Base-by-base conservation (phyloP, 1,139 yeast species). In the Pichia kudriavzevii region DNA sequence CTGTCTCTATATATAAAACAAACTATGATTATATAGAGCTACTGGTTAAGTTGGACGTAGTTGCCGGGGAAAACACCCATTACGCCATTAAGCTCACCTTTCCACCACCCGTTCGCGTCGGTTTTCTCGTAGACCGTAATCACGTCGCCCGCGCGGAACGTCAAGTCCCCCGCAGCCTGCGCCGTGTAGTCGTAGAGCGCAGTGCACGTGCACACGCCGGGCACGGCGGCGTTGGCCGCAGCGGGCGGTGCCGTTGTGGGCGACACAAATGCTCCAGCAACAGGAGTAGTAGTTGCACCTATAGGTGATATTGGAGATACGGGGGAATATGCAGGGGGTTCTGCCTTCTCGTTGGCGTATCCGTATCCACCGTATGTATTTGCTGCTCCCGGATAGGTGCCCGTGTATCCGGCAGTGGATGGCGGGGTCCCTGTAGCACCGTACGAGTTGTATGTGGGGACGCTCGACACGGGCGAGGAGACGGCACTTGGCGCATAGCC, bases 81-180 rank as follows among this genome's bases (percentile, higher is more conserved):
- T 43, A 69, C 79, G 9, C 96, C 96, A 50, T 87, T 84, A 48
- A 73, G 65, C 36, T 69, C 65, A n/a, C 98, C 98, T 1, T 95
- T 84, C 98, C 98, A 91, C 98, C 98, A 91, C 4, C 95, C 97
- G 51, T 85, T 85, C 36, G 78, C 69, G 55, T 87, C 95, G 2
- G 94, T 80, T 50, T 83, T 77, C 54, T 85, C 84, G 6, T 87
- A 72, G 39, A 91, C 68, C 50, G 84, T 87, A 49, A 91, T 87
- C 24, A 76, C 71, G 7, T 91, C 84, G 15, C 97, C 97, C 0
- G 95, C 95, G 25, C 78, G 72, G 63, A 91, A 82, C 13, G 81
- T 63, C 53, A 91, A 69, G 54, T 91, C 98, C 12, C 97, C 97
- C 34, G 74, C 83, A 0, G 95, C 93, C 58, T 80, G 93, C 1